These are phyloP conservation scores for Salix koriyanagi DNA, from an alignment of 345 rosid species.

Conservation along the genomic window DNA sequence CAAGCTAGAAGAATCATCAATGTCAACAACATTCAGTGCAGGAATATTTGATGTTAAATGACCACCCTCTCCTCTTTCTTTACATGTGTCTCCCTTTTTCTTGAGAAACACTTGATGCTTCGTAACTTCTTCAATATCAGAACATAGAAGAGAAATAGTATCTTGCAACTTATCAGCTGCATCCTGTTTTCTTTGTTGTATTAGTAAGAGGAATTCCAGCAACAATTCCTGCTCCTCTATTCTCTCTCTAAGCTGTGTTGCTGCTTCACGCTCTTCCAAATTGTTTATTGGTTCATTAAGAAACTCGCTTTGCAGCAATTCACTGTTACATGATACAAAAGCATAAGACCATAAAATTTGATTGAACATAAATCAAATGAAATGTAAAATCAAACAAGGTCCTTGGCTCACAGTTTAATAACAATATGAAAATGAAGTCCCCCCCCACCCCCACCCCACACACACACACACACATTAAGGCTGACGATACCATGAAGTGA, in stretches of 20 bases:
- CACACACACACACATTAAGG: neutral
- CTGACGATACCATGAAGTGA: neutral
- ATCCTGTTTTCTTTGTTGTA: slow-evolving; percentile 74
- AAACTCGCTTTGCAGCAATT: slow-evolving; percentile 73
- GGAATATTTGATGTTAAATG: slow-evolving; percentile 43
- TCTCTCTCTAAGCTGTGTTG: slow-evolving; percentile 63
- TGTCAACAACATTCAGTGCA: slow-evolving; percentile 30
- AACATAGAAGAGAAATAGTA: slow-evolving; percentile 62
- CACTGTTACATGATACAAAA: slow-evolving; percentile 44
- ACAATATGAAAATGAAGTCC: slow-evolving; percentile 62
- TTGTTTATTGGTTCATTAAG: slow-evolving; percentile 68
- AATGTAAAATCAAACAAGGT: neutral
- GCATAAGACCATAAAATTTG: neutral
- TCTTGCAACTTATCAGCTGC: slow-evolving; percentile 61
- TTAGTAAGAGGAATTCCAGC: slow-evolving; percentile 76
- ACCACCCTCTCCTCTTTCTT: slow-evolving; percentile 43
- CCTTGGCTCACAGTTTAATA: slow-evolving; percentile 78
- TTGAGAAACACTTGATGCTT: slow-evolving; percentile 53
- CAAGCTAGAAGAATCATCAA: slow-evolving; percentile 46
- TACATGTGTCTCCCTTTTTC: slow-evolving; percentile 42
- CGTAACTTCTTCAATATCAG: slow-evolving; percentile 75
- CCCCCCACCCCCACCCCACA: neutral
- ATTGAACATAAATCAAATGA: neutral
- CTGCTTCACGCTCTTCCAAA: slow-evolving; percentile 85
- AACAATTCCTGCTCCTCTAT: slow-evolving; percentile 81